Base-by-base conservation (phyloP, 1,284 basidiomycete genomes). In the Trichosporon sp. region DNA sequence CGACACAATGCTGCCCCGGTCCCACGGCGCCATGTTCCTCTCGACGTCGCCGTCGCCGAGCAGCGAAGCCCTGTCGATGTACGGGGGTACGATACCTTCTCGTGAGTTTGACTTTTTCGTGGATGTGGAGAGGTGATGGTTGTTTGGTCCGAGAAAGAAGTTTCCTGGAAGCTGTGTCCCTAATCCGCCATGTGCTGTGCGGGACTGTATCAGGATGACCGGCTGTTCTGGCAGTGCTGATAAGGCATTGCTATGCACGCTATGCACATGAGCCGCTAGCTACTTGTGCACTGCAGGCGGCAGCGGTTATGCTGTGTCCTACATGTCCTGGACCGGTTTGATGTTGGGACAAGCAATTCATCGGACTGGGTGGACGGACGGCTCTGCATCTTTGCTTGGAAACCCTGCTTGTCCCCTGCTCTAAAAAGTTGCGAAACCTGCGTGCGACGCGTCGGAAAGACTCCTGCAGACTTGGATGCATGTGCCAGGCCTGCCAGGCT, bases 1-100 rank as follows among this genome's bases (percentile, higher is more conserved):
- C n/a, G 19, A 54, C 59, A 63, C 31, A n/a, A 67, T 37, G 43
- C 14, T 67, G 14, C 66, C 66, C 8, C 66, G 66, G n/a, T 67
- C 66, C 5, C 32, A 51, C 4, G 66, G 48, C 7, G 21, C 31
- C n/a, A 48, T 67, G 46, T 37, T 67, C 51, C 46, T 67, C 46
- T 35, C 66, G 31, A 14, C 46, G n/a, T 67, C 66, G 26, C 26
- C 26, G 26, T 26, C 26, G 21, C 66, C 43, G 66, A 51, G 43
- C 48, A 19, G 16, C 16, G 66, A 67, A 11, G 32, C 48, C 48
- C 66, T 67, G 32, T 31, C 31, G 51, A 31, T 56, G 32, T 67
- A 67, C 66, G 59, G 31, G 14, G 12, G 19, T 6, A n/a, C 59
- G 59, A 67, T 37, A 8, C n/a, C 66, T 16, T 67, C 66, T 31